Percentiles rank a stretch among this genome's conserved stretches.
Conservation (phyloP, 805 yeast species). For the Metschnikowia cerradonensis region DNA sequence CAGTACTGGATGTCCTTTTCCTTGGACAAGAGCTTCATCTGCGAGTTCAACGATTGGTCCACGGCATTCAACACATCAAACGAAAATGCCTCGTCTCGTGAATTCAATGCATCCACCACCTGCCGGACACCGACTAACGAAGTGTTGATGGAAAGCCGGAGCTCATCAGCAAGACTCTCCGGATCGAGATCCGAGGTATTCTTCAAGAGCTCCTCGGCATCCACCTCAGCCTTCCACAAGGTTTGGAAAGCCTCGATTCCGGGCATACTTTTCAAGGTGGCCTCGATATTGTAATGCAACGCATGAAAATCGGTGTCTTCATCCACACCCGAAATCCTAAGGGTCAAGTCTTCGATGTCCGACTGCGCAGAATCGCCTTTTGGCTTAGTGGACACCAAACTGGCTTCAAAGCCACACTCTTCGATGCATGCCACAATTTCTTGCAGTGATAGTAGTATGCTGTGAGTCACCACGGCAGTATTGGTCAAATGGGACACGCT, state of each 20-base stretch:
- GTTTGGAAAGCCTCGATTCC: constrained; percentile 28
- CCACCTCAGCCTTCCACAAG: constrained; percentile 19
- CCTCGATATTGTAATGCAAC: constrained; percentile 40
- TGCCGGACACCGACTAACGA: constrained; percentile 57
- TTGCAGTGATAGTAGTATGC: constrained; percentile 27
- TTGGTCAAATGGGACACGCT: constrained; percentile 75
- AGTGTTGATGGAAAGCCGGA: constrained; percentile 48
- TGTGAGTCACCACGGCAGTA: constrained; percentile 58
- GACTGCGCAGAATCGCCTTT: neutral
- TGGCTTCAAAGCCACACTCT: constrained; percentile 44
- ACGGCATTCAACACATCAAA: constrained; percentile 46
- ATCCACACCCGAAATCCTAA: constrained; percentile 33
- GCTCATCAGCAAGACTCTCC: constrained; percentile 29
- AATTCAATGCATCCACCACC: constrained; percentile 43
- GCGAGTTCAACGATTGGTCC: constrained; percentile 56
- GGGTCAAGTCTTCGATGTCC: constrained; percentile 23
- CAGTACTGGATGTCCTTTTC: constrained; percentile 71
- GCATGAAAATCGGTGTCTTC: constrained; percentile 24
- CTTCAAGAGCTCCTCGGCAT: constrained; percentile 15
- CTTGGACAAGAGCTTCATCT: constrained; percentile 64
- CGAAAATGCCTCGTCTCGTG: constrained; percentile 51
- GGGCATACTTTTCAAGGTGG: constrained; percentile 28
- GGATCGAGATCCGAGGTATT: constrained; percentile 11
- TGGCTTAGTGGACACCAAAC: neutral
- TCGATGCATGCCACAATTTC: constrained; percentile 55